Conservation (phyloP, 257 asterid species). For the Mentha longifolia region DNA sequence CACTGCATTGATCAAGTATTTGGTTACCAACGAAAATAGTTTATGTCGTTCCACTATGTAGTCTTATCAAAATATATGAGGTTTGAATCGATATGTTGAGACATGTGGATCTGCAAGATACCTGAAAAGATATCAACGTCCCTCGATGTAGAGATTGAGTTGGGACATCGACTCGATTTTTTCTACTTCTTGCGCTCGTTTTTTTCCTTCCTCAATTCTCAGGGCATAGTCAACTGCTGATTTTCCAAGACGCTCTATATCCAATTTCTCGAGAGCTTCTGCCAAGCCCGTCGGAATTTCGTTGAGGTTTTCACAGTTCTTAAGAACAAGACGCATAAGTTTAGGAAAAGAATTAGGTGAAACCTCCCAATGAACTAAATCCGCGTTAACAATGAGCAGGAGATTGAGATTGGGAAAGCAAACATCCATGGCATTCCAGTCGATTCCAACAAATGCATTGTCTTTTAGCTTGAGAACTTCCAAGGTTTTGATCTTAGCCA, state of each 20-base stretch:
- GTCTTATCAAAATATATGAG: no score
- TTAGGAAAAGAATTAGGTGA: slow-evolving; percentile 37
- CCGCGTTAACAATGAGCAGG: slow-evolving; percentile 39
- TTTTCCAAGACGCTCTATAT: slow-evolving; percentile 24
- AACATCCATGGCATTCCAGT: slow-evolving; percentile 30
- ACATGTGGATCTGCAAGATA: no score
- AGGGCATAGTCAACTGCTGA: slow-evolving; percentile 32
- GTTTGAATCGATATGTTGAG: no score
- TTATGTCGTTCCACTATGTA: no score
- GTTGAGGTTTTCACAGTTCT: slow-evolving; percentile 36
- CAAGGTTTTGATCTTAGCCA: slow-evolving; percentile 38
- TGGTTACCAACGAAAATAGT: no score
- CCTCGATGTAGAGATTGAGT: no score
- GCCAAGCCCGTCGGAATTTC: slow-evolving; percentile 36
- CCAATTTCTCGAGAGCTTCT: slow-evolving; percentile 35
- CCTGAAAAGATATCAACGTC: no score
- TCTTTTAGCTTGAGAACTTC: slow-evolving; percentile 54
- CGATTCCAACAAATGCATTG: slow-evolving; percentile 41
- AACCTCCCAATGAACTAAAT: slow-evolving; percentile 44
- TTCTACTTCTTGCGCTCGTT: neutral
- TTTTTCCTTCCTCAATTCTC: slow-evolving; percentile 9
- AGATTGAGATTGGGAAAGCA: slow-evolving; percentile 34
- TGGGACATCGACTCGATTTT: no score
- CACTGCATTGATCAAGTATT: no score
- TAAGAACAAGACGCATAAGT: slow-evolving; percentile 39